Base-by-base conservation (phyloP, 75 land plant species). In the Cryptomeria japonica region DNA sequence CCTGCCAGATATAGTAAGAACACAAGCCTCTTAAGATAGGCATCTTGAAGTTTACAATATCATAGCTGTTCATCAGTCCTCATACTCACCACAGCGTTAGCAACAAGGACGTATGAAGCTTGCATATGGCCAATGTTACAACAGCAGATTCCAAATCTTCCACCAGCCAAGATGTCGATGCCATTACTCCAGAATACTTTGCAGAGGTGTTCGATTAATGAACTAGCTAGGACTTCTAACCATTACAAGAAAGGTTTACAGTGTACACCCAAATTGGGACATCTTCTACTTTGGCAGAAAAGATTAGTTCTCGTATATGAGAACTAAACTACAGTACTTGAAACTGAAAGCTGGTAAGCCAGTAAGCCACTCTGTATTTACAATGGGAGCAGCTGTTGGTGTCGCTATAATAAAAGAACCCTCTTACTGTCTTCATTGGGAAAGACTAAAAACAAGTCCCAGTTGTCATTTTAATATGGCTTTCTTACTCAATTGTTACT, bases 401-500 rank as follows among this genome's bases (percentile, higher is more conserved):
- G 28, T 82, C 25, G 12, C 49, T 82, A 82, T 46, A 25, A 82
- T 82, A 46, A n/a, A n/a, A 79, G 82, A 12, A 46, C 9, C 51
- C 46, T 82, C 49, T 46, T 41, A 25, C 47, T 5, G 13, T n/a
- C n/a, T 11, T 31, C 84, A 42, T 44, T 28, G 31, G 46, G 15
- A 44, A 46, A 22, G 1, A 34, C 49, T 82, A 13, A 3, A 82
- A 28, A 44, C 31, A 28, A 46, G n/a, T 44, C 51, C 47, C 84
- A 46, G 46, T 75, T 46, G n/a, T 49, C 31, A 42, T 46, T 44
- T 82, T 46, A 14, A n/a, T 13, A 3, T 82, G 28, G 37, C 16
- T 82, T 46, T 12, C 49, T 44, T 44, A 31, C 83, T 91, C 84
- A 84, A 76, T 85, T 88, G 80, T 89, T 86, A 38, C 88, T 88